Conservation (phyloP, 2,329 filamentous ascomycete genomes). For the Fusarium poae region DNA sequence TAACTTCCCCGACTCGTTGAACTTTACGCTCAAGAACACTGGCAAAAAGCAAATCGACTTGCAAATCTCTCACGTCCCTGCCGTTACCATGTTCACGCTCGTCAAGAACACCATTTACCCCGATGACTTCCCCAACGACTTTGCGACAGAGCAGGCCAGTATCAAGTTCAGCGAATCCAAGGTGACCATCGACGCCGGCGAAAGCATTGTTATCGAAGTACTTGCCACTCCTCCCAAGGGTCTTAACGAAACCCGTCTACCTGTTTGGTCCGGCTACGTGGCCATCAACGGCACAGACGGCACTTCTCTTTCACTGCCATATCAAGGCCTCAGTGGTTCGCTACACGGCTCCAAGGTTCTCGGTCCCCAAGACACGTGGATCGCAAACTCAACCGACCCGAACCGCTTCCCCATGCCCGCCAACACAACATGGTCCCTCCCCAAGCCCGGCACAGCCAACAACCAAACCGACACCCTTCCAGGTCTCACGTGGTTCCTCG, state of each 20-base stretch:
- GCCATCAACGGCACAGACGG: slow-evolving; percentile 58
- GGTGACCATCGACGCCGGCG: slow-evolving; percentile 59
- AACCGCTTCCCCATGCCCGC: slow-evolving; percentile 44
- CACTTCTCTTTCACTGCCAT: slow-evolving; percentile 56
- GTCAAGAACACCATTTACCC: slow-evolving; percentile 53
- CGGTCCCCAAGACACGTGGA: slow-evolving; percentile 44
- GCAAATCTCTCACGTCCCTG: slow-evolving; percentile 63
- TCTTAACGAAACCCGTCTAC: slow-evolving; percentile 54
- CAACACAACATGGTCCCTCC: slow-evolving; percentile 59
- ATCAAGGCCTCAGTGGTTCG: slow-evolving; percentile 57
- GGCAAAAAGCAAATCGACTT: slow-evolving; percentile 64
- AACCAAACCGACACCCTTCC: slow-evolving; percentile 54
- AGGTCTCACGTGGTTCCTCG: slow-evolving; percentile 56
- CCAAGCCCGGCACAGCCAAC: slow-evolving; percentile 54
- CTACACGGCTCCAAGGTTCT: slow-evolving; percentile 50
- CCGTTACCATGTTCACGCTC: slow-evolving; percentile 67
- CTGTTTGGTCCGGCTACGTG: slow-evolving; percentile 60
- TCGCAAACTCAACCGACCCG: slow-evolving; percentile 53
- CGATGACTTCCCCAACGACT: slow-evolving; percentile 60
- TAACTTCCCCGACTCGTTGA: slow-evolving; percentile 62
- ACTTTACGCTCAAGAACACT: slow-evolving; percentile 69
- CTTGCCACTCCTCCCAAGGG: slow-evolving; percentile 57
- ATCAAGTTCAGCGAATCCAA: slow-evolving; percentile 58
- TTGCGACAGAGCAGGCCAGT: slow-evolving; percentile 57
- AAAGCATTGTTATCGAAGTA: slow-evolving; percentile 63